Conservation (phyloP, 2,329 filamentous ascomycete genomes). For the Fusarium cicatricum region DNA sequence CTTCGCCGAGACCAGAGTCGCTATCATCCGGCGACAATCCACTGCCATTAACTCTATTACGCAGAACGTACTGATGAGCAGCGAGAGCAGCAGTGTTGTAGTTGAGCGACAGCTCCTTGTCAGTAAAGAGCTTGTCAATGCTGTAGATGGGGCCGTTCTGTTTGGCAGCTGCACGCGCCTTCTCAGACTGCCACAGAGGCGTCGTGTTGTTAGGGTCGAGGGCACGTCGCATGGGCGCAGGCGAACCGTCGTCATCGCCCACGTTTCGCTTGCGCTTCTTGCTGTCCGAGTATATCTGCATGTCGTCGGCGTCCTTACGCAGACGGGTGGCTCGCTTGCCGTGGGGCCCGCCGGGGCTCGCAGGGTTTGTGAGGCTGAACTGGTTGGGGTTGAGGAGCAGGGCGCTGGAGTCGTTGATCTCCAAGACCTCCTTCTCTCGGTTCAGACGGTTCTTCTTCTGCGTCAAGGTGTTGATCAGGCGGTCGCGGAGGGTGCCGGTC, state of each 20-base stretch:
- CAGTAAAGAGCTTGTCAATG: constrained; percentile 75
- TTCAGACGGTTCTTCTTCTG: constrained; percentile 71
- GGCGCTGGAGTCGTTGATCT: constrained; percentile 72
- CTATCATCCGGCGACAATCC: constrained; percentile 62
- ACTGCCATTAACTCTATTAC: constrained; percentile 62
- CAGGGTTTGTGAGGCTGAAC: constrained; percentile 70
- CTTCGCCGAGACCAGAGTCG: constrained; percentile 61
- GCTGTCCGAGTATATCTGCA: constrained; percentile 61
- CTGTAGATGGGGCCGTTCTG: constrained; percentile 69
- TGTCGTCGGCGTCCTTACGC: constrained; percentile 68
- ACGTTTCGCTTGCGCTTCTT: constrained; percentile 71
- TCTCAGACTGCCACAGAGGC: constrained; percentile 69
- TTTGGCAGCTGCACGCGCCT: constrained; percentile 60
- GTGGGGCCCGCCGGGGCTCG: constrained; percentile 69
- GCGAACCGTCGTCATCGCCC: constrained; percentile 70
- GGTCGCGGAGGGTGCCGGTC: constrained; percentile 68
- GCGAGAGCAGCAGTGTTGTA: constrained; percentile 70
- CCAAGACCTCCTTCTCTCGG: constrained; percentile 72
- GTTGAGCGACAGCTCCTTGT: constrained; percentile 72
- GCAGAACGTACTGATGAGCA: constrained; percentile 68
- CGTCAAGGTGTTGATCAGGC: constrained; percentile 71
- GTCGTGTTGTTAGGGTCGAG: constrained; percentile 67
- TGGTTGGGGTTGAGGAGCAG: constrained; percentile 73
- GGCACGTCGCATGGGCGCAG: constrained; percentile 63
- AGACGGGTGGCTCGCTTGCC: constrained; percentile 70